Evolutionary conservation across 176 grass and related monocot species (phyloP), one percentile per base, ranked within the genome.

Genomic region (Eleusine coracana): DNA sequence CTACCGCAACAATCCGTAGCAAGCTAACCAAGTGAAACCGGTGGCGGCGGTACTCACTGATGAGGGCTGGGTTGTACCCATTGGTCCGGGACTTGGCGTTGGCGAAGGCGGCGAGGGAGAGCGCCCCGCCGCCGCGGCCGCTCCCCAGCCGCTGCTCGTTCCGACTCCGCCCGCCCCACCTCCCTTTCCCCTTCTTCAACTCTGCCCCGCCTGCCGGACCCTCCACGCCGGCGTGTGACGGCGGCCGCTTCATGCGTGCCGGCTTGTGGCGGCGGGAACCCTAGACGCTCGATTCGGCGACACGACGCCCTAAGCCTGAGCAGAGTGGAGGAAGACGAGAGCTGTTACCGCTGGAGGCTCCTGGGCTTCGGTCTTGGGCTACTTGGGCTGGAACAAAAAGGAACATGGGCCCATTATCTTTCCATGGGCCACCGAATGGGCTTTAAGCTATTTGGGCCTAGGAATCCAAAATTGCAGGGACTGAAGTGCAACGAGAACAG

Each of bases 91-190:
- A 93, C 82, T 99, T 99, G 64, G 90, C 87, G 67, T 88, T 92
- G 67, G 93, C 77, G 55, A 99, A 99, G 45, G 93, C 93, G 39
- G 90, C 89, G 16, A 99, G 91, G 63, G 93, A 96, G 66, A 99
- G 93, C 8, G 83, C 90, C n/a, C 89, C 91, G 45, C 87, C 89
- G 62, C 88, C 86, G 64, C 88, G 76, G 69, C 91, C 91, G 51
- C 92, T 63, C 60, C 60, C 96, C 44, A 98, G 66, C 65, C 96
- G 77, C 87, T 85, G 85, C 83, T 88, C 86, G 74, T 92, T 95
- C 85, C 89, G 94, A 61, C 46, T 56, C 79, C 86, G 82, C 18
- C 73, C 76, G 42, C 75, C 84, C 90, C 92, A 91, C 63, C 67
- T 70, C 46, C 76, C 78, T 5, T 63, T 90, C 20, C 87, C 86